Conservation (phyloP, 768 basidiomycete genomes). For the Suillus lakei region DNA sequence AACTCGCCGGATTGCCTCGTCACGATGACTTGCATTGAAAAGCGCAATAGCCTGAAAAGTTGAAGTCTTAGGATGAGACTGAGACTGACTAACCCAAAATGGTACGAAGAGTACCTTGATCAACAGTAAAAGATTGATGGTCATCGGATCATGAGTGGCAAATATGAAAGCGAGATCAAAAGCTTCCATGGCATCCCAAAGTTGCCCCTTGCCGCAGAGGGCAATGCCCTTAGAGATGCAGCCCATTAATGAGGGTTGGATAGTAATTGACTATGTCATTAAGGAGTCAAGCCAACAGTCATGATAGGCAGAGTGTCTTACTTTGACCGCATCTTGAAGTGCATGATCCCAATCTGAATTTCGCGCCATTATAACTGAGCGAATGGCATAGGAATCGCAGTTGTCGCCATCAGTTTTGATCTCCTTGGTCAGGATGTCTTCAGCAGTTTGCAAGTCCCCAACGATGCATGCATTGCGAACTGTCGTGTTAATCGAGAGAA, state of each 20-base stretch:
- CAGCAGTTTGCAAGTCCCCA: conserved; percentile 1
- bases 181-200: not conserved
- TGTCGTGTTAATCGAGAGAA: not conserved
- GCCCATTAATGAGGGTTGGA: not conserved
- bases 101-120: not conserved
- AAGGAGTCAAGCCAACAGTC: not conserved
- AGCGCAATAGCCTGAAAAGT: not conserved
- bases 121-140: not conserved
- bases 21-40: not conserved
- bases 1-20: not conserved
- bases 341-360: not conserved
- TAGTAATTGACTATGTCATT: not conserved
- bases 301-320: not conserved
- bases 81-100: not conserved
- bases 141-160: not conserved
- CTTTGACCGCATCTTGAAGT: not conserved
- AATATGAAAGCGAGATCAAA: conserved; percentile 1
- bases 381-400: not conserved
- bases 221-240: not conserved
- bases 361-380: not conserved
- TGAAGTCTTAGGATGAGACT: not conserved
- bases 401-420: not conserved
- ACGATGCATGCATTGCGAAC: not conserved
- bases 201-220: not conserved
- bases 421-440: not conserved